A percentile compares a stretch with the other conserved stretches of the same genome.
These are phyloP conservation scores for Fraxinus anomala DNA, from an alignment of 257 asterid genomes.

Conservation along the genomic window DNA sequence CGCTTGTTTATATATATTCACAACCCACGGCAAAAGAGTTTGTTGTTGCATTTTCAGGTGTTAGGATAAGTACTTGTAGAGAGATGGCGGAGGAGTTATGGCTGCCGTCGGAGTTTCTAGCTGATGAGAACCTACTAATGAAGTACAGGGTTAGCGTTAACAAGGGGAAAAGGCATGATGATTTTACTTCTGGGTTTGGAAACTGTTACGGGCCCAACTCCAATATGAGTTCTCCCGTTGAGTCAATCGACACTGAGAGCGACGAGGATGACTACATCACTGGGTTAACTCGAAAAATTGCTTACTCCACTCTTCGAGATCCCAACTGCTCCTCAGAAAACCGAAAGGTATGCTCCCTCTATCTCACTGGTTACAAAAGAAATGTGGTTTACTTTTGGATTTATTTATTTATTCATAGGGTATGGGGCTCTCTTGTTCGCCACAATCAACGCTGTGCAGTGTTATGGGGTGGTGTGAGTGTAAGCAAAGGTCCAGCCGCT, in stretches of 20 bases:
- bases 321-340: conserved; percentile 26
- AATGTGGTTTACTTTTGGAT: not conserved
- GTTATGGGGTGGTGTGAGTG: conserved; percentile 23
- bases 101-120: conserved; percentile 53
- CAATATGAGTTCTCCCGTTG: conserved; percentile 71
- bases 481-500: conserved; percentile 46
- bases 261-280: conserved; percentile 69
- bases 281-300: conserved; percentile 47
- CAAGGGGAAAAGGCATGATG: conserved; percentile 6
- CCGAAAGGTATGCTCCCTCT: conserved; percentile 32
- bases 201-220: conserved; percentile 35
- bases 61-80: conserved; percentile 27
- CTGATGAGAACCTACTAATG: conserved; percentile 37
- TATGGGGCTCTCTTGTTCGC: conserved; percentile 58
- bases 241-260: conserved; percentile 67
- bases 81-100: conserved; percentile 53
- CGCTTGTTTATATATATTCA: not conserved
- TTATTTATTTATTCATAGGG: conserved; percentile 29
- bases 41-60: conserved; percentile 31
- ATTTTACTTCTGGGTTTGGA: conserved; percentile 28
- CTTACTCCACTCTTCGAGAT: conserved; percentile 40
- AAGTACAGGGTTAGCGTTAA: not conserved
- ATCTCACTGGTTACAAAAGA: not conserved
- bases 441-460: conserved; percentile 66
- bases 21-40: not conserved